phyloP scores from a whole-genome alignment of 1,284 basidiomycete genomes.

The Phylloboletellus chloephorus region DNA sequence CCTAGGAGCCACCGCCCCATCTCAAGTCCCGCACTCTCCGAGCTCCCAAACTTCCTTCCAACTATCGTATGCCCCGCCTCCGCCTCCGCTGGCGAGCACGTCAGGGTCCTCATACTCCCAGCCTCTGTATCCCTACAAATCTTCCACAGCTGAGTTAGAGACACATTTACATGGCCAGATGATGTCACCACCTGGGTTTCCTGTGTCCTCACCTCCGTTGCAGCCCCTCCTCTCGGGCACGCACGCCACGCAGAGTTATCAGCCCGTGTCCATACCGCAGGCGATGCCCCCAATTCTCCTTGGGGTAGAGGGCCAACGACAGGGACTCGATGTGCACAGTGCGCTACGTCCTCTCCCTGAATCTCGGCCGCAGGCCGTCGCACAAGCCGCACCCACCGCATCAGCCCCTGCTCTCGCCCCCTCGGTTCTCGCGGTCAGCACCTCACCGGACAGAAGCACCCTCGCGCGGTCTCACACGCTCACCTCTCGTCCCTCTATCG shows the following conservation, averaged over 20 bases:
- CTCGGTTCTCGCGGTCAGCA: neutral
- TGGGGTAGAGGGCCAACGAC: conserved; percentile 6
- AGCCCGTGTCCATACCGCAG: conserved; percentile 22
- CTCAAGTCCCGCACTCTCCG: conserved; percentile 18
- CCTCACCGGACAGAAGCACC: conserved; percentile 6
- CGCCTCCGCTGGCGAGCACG: conserved; percentile 12
- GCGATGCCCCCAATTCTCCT: conserved; percentile 3
- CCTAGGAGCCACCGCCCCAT: conserved; percentile 10
- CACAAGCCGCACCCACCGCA: conserved; percentile 3
- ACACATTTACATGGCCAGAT: conserved; percentile 10
- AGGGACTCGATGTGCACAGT: neutral
- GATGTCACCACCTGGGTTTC: conserved; percentile 5
- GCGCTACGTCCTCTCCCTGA: conserved; percentile 8
- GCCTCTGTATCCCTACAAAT: conserved; percentile 14
- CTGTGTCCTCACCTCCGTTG: conserved; percentile 5
- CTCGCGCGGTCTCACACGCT: conserved; percentile 24
- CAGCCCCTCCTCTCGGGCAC: conserved; percentile 9
- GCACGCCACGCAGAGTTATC: conserved; percentile 12
- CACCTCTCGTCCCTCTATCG: conserved; percentile 20
- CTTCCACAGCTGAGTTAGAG: conserved; percentile 13
- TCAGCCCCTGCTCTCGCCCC: conserved; percentile 5
- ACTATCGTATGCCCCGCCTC: conserved; percentile 16
- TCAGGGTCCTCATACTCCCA: conserved; percentile 18
- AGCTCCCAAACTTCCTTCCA: conserved; percentile 16
- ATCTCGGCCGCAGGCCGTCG: conserved; percentile 1